Evolutionary conservation across 805 yeast species (phyloP), one percentile per base, ranked within the genome.

Genomic region (Candida pseudoglaebosa): DNA sequence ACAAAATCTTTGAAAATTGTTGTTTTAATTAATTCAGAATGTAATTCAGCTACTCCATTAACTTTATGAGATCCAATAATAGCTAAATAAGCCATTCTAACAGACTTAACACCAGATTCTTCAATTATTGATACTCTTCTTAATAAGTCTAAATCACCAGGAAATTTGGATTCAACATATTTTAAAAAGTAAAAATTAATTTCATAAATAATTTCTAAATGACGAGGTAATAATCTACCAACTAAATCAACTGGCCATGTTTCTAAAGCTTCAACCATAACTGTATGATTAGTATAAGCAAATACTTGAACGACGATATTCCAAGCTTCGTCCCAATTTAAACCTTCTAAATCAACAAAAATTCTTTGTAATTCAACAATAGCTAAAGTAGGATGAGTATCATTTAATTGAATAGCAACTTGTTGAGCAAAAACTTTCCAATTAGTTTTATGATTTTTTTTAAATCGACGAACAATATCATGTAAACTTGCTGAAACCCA

Each of bases 401-500:
- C 97, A 59, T 89, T 89, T 60, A 90, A 76, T 67, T 90, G 97
- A 58, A 89, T 89, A 24, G 96, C 96, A 45, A 87, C 78, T 56
- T 82, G 81, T 44, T 85, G 91, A 14, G 95, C 78, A 59, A 89
- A 84, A 57, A 84, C 88, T 24, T 71, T 54, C 95, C 96, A 89
- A 34, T 88, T 76, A 52, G 78, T 73, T 50, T 75, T 75, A 46
- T 67, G 65, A 39, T 80, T 61, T 67, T 90, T 90, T 62, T 88
- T 82, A 67, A 84, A 89, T 55, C 97, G 77, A 58, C 97, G 82
- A 31, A 89, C 78, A 50, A 89, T 89, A 61, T 89, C 97, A 53
- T 84, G 88, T 50, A 90, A 73, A 12, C 96, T 86, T 24, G 97
- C 96, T 37, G 95, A 82, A 38, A 90, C 96, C 97, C 97, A 89